Base-by-base conservation (phyloP, 345 rosid genomes). In the Salix caprea region DNA sequence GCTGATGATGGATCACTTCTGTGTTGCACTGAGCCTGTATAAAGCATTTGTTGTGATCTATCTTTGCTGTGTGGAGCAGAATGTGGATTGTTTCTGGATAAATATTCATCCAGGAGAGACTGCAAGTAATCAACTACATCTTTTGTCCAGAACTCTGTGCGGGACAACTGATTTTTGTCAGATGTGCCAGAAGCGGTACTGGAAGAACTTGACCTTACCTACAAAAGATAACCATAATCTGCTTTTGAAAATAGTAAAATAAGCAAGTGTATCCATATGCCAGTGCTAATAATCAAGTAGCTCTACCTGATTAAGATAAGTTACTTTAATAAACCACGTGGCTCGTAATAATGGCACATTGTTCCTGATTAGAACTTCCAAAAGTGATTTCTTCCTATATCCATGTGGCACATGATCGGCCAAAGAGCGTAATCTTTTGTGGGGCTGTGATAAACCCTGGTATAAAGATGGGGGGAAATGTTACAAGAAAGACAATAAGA, bases 251-350 rank as follows among this genome's bases (percentile, higher is more conserved):
- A 21, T 44, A 75, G 76, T 67, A 32, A 34, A 65, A 69, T 46
- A 65, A 15, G 54, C 56, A 36, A 67, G 28, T 36, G 3, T 16
- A 54, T 30, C 66, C 21, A 6, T 28, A 5, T 13, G 23, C 19
- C 14, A 60, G 39, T 18, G 15, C 52, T 21, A 60, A 65, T 8
- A 24, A 56, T 65, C 8, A 52, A 67, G 66, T 16, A 44, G 65
- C 70, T 65, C 50, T 77, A 94, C 99, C 98, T 94, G 99, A 87
- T 92, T 92, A 81, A 96, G 99, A 79, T 96, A 96, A 73, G 91
- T 89, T 74, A 96, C 92, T 91, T 94, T 96, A 75, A 94, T 87
- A 85, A 88, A 94, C 99, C 99, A 96, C 74, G 98, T 91, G 82
- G 98, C 97, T 83, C 97, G 89, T 76, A 90, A 88, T 87, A 96